phyloP scores from a whole-genome alignment of 495 filamentous ascomycete species.

The Penicillium cinerascens region DNA sequence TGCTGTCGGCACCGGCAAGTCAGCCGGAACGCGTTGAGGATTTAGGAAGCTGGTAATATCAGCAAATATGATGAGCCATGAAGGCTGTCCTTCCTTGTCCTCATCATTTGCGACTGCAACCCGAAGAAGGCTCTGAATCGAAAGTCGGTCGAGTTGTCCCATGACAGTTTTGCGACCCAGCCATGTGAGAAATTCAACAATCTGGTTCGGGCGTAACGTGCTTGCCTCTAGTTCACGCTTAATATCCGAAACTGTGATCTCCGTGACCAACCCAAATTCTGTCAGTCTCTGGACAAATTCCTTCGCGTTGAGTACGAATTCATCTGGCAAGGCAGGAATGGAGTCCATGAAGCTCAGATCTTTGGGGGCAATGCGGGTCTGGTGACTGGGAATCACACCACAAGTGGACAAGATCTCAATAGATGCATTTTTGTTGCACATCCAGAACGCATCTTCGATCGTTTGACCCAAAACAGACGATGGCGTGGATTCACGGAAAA shows the following conservation, averaged over 20 bases:
- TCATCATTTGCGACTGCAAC: constrained; percentile 76
- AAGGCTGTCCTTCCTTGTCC: constrained; percentile 54
- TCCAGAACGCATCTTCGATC: constrained; percentile 95
- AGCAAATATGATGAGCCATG: constrained; percentile 70
- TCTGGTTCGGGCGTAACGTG: constrained; percentile 69
- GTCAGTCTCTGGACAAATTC: constrained; percentile 74
- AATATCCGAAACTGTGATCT: constrained; percentile 84
- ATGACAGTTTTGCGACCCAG: constrained; percentile 60
- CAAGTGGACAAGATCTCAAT: constrained; percentile 86
- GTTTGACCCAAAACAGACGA: constrained; percentile 72
- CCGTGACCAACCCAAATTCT: constrained; percentile 74
- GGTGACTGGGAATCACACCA: constrained; percentile 72
- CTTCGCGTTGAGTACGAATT: constrained; percentile 57
- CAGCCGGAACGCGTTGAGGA: constrained; percentile 68
- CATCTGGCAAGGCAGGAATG: constrained; percentile 82
- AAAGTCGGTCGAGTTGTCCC: constrained; percentile 62
- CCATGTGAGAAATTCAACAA: constrained; percentile 81
- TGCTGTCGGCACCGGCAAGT: constrained; percentile 76
- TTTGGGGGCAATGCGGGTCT: constrained; percentile 75
- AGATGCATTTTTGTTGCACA: constrained; percentile 68
- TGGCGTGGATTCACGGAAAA: constrained; percentile 83
- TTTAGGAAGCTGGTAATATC: constrained; percentile 70
- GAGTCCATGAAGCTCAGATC: constrained; percentile 85
- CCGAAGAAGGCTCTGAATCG: constrained; percentile 63
- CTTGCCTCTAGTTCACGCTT: constrained; percentile 71